A percentile compares a stretch with the other conserved stretches of the same genome.
Conservation (phyloP, 176 grass and related monocot genomes). For the Poa pratensis region DNA sequence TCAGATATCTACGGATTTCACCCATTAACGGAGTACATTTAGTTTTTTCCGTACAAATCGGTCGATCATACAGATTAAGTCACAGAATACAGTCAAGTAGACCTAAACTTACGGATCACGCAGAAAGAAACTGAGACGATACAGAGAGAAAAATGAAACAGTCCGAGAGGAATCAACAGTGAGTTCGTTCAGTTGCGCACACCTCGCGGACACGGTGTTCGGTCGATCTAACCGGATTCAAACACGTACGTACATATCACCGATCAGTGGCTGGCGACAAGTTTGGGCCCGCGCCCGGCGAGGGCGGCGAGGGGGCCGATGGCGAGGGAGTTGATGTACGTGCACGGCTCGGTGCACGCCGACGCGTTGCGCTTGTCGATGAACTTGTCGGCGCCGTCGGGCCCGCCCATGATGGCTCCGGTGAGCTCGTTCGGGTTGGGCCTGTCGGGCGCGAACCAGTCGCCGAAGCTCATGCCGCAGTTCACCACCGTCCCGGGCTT, state of each 20-base stretch:
- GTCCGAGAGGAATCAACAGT: background rate
- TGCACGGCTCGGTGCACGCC: conserved; percentile 68
- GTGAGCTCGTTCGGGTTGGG: conserved; percentile 88
- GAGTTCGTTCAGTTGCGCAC: background rate
- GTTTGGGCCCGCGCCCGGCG: conserved; percentile 47
- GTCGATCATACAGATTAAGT: background rate
- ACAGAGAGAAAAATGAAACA: background rate
- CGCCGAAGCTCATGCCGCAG: conserved; percentile 79
- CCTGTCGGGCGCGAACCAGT: conserved; percentile 63
- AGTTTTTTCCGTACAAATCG: too few species aligned
- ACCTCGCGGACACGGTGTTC: background rate
- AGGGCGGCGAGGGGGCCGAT: conserved; percentile 88
- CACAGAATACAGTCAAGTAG: background rate
- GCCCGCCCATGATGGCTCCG: conserved; percentile 88
- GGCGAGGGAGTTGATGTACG: conserved; percentile 94
- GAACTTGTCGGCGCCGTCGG: conserved; percentile 69
- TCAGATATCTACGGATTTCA: too few species aligned
- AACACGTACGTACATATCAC: background rate
- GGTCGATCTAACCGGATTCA: background rate
- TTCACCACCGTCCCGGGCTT: conserved; percentile 27
- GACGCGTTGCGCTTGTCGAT: conserved; percentile 64
- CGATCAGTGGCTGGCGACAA: conserved; percentile 45
- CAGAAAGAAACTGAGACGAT: background rate
- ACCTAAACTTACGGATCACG: background rate
- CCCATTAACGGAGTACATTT: too few species aligned